Conservation (phyloP, 1,284 basidiomycete genomes). For the Erythrobasidium hasegawianum region DNA sequence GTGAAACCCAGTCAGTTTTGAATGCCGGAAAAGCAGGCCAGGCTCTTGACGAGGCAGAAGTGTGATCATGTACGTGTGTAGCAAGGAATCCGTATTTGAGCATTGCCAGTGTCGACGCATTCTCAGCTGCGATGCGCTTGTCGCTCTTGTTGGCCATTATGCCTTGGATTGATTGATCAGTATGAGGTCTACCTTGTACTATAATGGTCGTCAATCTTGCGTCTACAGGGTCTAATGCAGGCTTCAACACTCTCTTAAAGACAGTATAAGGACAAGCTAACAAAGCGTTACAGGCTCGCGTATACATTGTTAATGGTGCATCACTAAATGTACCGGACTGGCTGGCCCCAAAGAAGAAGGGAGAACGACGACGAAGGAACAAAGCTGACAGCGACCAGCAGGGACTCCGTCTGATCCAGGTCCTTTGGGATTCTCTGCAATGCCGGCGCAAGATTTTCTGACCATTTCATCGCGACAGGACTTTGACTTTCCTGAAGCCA, state of each 20-base stretch:
- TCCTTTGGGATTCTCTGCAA: slow-evolving; percentile 12
- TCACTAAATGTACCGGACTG: slow-evolving; percentile 44
- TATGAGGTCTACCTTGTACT: not conserved
- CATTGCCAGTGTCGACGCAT: slow-evolving; percentile 25
- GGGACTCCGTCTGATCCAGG: slow-evolving; percentile 45
- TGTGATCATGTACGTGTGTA: slow-evolving; percentile 17
- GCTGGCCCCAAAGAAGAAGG: slow-evolving; percentile 39
- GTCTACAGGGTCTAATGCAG: slow-evolving; percentile 38
- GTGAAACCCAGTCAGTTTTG: not conserved
- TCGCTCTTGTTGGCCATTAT: slow-evolving; percentile 36
- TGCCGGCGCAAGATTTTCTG: slow-evolving; percentile 10
- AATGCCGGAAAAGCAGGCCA: not conserved
- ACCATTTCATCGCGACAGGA: slow-evolving; percentile 57
- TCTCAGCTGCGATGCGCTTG: slow-evolving; percentile 32
- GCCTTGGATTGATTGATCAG: too few species aligned
- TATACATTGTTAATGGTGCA: slow-evolving; percentile 46
- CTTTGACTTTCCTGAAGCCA: slow-evolving; percentile 95
- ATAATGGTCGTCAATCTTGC: slow-evolving; percentile 44
- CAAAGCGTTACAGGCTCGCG: slow-evolving; percentile 13
- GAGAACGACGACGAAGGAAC: slow-evolving; percentile 41
- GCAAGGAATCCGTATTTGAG: slow-evolving; percentile 23
- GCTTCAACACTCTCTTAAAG: not conserved
- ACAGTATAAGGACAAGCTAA: not conserved
- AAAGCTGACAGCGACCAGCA: slow-evolving; percentile 42
- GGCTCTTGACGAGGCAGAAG: not conserved